A percentile compares a stretch with the other conserved stretches of the same genome.
phyloP scores from a whole-genome alignment of 108 stramenopile genomes.

The Bacterosira constricta region DNA sequence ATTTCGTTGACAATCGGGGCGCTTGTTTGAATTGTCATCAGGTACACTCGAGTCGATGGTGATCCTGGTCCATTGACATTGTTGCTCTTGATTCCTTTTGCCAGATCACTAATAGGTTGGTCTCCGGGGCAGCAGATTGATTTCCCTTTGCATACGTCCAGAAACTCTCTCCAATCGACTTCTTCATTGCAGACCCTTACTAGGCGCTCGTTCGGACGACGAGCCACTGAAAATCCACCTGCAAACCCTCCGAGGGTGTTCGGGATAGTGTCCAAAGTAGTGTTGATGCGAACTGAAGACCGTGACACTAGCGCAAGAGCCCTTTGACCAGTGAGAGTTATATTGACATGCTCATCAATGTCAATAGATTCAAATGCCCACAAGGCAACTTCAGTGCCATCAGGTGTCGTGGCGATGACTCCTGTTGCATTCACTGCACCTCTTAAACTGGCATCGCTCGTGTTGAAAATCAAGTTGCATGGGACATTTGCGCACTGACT shows the following conservation, averaged over 20 bases:
- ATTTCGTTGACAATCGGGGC: conserved; percentile 61
- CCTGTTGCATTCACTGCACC: conserved; percentile 66
- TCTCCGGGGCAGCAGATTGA: conserved; percentile 48
- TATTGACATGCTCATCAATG: conserved; percentile 68
- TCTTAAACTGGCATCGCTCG: conserved; percentile 52
- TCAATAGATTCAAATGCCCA: conserved; percentile 80
- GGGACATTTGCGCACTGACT: conserved; percentile 53
- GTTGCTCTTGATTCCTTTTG: conserved; percentile 49
- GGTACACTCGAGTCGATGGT: conserved; percentile 62
- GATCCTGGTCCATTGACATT: conserved; percentile 84
- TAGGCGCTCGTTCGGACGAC: conserved; percentile 45
- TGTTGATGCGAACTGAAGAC: conserved; percentile 62
- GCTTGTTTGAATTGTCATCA: conserved; percentile 60
- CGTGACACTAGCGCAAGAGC: conserved; percentile 69
- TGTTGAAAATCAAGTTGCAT: conserved; percentile 79
- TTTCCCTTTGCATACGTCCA: conserved; percentile 30
- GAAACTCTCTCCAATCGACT: conserved; percentile 20
- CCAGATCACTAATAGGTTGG: conserved; percentile 36
- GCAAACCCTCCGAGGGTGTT: conserved; percentile 81
- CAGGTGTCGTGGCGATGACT: conserved; percentile 49
- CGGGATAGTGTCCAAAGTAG: conserved; percentile 52
- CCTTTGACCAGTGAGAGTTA: conserved; percentile 71
- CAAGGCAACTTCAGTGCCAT: conserved; percentile 76
- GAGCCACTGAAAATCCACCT: conserved; percentile 69
- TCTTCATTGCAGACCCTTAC: conserved; percentile 45